Evolutionary conservation across 1,284 basidiomycete species (phyloP).

Genomic region (Cystobasidium slooffiae): DNA sequence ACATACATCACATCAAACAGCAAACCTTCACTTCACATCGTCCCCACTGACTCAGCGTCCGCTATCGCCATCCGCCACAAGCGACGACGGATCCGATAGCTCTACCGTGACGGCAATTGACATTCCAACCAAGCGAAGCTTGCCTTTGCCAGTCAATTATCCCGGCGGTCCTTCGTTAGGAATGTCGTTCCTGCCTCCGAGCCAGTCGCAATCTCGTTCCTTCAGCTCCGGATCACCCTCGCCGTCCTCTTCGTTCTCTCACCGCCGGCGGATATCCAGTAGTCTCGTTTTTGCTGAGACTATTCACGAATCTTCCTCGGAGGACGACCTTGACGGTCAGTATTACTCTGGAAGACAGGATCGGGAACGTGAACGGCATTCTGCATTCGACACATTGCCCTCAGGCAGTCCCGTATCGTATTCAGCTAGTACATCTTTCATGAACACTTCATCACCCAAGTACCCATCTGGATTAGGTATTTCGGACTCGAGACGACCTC

Average conservation of each 20-base stretch:
- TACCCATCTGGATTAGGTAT: slow-evolving; percentile 14
- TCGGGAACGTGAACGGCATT: background rate
- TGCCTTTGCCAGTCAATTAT: slow-evolving; percentile 7
- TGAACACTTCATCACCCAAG: background rate
- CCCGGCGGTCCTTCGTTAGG: slow-evolving; percentile 26
- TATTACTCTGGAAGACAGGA: background rate
- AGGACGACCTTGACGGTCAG: slow-evolving; percentile 12
- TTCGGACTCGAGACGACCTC: background rate
- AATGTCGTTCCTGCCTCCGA: background rate
- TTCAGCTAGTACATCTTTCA: background rate
- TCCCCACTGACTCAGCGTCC: slow-evolving; percentile 40
- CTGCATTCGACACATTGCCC: background rate
- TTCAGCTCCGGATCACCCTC: background rate
- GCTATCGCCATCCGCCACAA: slow-evolving; percentile 38
- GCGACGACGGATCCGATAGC: slow-evolving; percentile 33
- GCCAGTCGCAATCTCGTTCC: background rate
- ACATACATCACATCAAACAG: background rate
- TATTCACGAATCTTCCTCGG: slow-evolving; percentile 36
- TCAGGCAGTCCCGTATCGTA: background rate
- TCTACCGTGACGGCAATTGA: slow-evolving; percentile 27
- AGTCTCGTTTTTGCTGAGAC: slow-evolving; percentile 20
- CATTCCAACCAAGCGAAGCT: slow-evolving; percentile 22
- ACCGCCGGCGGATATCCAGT: slow-evolving; percentile 13
- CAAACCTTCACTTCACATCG: slow-evolving; percentile 31
- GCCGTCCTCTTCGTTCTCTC: background rate